Evolutionary conservation across 768 basidiomycete species (phyloP), one percentile per base, ranked within the genome.

Genomic region (Kwoniella sp.): DNA sequence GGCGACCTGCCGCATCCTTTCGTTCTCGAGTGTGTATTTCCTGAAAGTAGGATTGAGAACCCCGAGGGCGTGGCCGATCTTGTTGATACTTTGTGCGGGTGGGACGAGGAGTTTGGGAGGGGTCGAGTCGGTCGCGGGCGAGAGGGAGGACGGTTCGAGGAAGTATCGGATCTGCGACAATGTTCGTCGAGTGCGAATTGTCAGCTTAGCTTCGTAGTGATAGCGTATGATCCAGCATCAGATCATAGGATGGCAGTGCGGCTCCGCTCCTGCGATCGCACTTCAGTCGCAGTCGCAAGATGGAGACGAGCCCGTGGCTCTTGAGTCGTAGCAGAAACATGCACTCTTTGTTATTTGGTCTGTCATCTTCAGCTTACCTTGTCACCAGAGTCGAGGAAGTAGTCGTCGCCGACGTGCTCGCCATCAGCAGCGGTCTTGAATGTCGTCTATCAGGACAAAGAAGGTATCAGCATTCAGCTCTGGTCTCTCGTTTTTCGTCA

Each of bases 311-410:
- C n/a, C n/a, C n/a, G n/a, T n/a, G n/a, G n/a, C n/a, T n/a, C n/a
- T n/a, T n/a, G n/a, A n/a, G n/a, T n/a, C n/a, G n/a, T n/a, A n/a
- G n/a, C n/a, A n/a, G n/a, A n/a, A n/a, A 62, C 23, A 37, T n/a
- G 41, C n/a, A 52, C 25, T 4, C 30, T 20, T 0, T 15, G 55
- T 1, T 25, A 45, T 45, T 41, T 28, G 23, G n/a, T n/a, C n/a
- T n/a, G n/a, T n/a, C n/a, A n/a, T n/a, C n/a, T n/a, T 5, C 22
- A 37, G 54, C 47, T 7, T 54, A 73, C 73, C 71, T 96, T 96
- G 81, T 97, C 92, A 1, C 92, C 92, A 0, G 92, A 93, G 30
- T 83, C 86, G 53, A 99, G 83, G 75, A 99, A 99, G 80, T 98
- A 98, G 31, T 92, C 87, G 75, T 98, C 93, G 0, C 93, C 93